Evolutionary conservation across 2,329 filamentous ascomycete genomes (phyloP), one percentile per base, ranked within the genome.

Genomic region (Diaporthe humulicola): DNA sequence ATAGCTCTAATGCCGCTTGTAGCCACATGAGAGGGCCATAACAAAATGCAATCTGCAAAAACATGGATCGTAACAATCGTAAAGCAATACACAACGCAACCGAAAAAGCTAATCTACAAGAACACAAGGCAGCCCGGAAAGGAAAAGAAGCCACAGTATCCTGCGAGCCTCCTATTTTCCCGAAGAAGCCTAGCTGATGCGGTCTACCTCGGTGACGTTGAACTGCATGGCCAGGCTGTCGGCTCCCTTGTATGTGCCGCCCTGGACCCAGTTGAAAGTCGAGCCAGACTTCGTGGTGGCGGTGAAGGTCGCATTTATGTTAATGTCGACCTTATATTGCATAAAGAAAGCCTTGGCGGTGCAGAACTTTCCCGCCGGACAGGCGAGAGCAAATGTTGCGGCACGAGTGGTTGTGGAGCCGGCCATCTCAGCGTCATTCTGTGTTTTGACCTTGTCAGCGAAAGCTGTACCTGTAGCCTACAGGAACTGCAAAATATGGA

Each of bases 241-340:
- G 22, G 75, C 74, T 12, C 76, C 73, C 30, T 67, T 66, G 66
- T 76, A 75, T 0, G 48, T 71, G 52, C 76, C 77, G 30, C 69
- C 67, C 45, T 77, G 73, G 28, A 48, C 17, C 75, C 76, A 77
- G 28, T 56, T 54, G 64, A 72, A 78, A 3, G 75, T 70, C 3
- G 70, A 38, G 10, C 75, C 73, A 14, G 71, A 42, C 54, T 73
- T 77, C 0, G 72, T 75, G 17, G 60, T 77, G 8, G 74, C 76
- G 3, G 73, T 69, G 30, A 77, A 70, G 1, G 75, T 78, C 7
- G 76, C 74, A 15, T 75, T 75, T 4, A 77, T 72, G 19, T 77
- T 73, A n/a, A 77, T 72, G 12, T 77, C 60, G 25, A 78, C 60
- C 60, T 76, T 77, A 40, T 74, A 78, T 17, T 70, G 73, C 12